A percentile compares a stretch with the other conserved stretches of the same genome.
Evolutionary conservation across 495 filamentous ascomycete genomes (phyloP).

Genomic region (Tuber aestivum): DNA sequence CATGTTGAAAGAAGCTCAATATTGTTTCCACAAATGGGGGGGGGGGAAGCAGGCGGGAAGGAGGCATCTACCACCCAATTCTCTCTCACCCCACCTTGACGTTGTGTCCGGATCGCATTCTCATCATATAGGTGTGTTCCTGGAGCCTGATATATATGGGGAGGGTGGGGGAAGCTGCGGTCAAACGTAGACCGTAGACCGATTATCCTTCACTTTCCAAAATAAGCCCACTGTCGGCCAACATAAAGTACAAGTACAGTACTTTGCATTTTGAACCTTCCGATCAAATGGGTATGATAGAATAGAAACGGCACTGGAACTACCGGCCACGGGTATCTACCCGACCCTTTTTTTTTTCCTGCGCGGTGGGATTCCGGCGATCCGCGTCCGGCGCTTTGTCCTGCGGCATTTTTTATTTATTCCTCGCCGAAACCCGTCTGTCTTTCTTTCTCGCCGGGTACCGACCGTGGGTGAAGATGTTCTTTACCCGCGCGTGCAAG

Average conservation of each 20-base stretch:
- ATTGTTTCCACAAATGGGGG: background rate
- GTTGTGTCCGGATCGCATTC: background rate
- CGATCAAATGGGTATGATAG: no score
- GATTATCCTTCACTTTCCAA: background rate
- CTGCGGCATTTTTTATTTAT: background rate
- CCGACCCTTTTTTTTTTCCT: background rate
- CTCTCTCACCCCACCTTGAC: background rate
- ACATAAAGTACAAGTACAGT: no score
- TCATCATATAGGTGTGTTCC: background rate
- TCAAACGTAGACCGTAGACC: background rate
- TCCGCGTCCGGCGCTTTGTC: background rate
- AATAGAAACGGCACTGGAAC: background rate
- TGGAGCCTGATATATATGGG: background rate
- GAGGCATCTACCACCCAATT: background rate
- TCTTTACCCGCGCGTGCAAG: background rate
- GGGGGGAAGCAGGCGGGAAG: background rate
- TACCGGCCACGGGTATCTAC: background rate
- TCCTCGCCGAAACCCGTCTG: background rate
- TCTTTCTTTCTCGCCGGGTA: background rate
- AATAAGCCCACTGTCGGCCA: background rate
- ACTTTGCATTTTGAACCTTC: background rate
- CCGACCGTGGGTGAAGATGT: background rate
- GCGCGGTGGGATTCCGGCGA: background rate
- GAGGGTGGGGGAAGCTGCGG: background rate
- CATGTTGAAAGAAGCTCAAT: background rate